Evolutionary conservation across 1,284 basidiomycete species (phyloP).

Genomic region (Pseudozyma flocculosa): DNA sequence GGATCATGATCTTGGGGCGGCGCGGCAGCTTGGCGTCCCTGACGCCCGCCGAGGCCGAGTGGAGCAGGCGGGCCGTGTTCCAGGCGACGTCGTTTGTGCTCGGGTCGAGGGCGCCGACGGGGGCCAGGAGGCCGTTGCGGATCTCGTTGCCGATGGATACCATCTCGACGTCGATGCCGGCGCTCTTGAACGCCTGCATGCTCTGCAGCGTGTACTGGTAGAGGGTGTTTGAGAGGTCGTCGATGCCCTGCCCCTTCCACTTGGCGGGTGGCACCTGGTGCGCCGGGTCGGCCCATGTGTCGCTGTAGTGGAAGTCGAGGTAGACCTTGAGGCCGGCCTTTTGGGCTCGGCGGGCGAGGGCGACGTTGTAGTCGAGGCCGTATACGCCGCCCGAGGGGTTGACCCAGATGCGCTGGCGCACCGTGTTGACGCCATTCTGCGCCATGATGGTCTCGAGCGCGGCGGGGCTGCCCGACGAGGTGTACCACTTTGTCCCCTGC

Average conservation of each 20-base stretch:
- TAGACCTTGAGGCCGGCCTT: constrained; percentile 1
- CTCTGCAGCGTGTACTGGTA: background rate
- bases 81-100: background rate
- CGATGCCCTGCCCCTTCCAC: background rate
- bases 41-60: constrained; percentile 2
- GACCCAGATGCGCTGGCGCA: constrained; percentile 2
- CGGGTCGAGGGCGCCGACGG: background rate
- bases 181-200: background rate
- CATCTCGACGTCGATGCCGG: background rate
- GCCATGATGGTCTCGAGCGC: constrained; percentile 1
- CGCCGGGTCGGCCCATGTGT: constrained; percentile 1
- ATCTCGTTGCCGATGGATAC: constrained; percentile 3
- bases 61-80: background rate
- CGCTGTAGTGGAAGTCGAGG: constrained; percentile 2
- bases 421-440: background rate
- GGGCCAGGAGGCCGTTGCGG: background rate
- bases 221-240: background rate
- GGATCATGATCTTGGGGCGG: constrained; percentile 1
- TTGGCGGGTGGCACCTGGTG: background rate
- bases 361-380: constrained; percentile 2
- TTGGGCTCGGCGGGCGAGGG: background rate
- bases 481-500: background rate
- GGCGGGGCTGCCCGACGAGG: background rate
- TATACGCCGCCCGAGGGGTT: background rate
- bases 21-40: background rate